Percentiles rank a stretch among this genome's conserved stretches.
Conservation (phyloP, 129 eudicot genomes). For the Oenanthe sinensis region DNA sequence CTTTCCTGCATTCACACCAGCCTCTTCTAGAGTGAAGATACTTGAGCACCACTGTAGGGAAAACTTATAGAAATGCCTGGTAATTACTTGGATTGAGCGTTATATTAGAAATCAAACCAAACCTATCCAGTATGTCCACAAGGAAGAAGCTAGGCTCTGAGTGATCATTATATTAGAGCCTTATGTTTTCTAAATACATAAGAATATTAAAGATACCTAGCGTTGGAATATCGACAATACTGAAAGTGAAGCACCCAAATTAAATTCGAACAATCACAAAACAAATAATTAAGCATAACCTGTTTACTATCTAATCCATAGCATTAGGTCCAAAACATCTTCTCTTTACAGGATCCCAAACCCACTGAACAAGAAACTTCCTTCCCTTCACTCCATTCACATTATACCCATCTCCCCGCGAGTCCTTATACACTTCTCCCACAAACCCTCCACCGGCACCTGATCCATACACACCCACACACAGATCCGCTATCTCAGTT, state of each 20-base stretch:
- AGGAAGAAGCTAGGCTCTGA: background rate
- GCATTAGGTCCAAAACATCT: slow-evolving; percentile 73
- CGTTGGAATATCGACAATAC: background rate
- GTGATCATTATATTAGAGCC: background rate
- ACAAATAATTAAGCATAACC: background rate
- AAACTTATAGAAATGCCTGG: background rate
- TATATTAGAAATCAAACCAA: background rate
- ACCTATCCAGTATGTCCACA: background rate
- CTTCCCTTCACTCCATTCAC: slow-evolving; percentile 53
- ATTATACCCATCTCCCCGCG: slow-evolving; percentile 43
- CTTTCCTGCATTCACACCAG: background rate
- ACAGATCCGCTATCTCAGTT: slow-evolving; percentile 56
- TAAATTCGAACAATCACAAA: background rate
- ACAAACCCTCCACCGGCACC: slow-evolving; percentile 64
- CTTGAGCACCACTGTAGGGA: background rate
- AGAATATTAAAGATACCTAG: background rate
- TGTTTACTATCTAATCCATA: slow-evolving; percentile 20
- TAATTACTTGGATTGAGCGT: background rate
- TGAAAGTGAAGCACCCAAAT: background rate
- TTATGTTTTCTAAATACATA: background rate
- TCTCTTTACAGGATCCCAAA: slow-evolving; percentile 50
- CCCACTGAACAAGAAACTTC: slow-evolving; percentile 60
- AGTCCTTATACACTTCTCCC: slow-evolving; percentile 47
- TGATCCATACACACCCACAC: slow-evolving; percentile 50
- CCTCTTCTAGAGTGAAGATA: background rate